These are phyloP conservation scores for Kurtzmaniella fragi DNA, from an alignment of 805 yeast genomes.

Conservation along the genomic window DNA sequence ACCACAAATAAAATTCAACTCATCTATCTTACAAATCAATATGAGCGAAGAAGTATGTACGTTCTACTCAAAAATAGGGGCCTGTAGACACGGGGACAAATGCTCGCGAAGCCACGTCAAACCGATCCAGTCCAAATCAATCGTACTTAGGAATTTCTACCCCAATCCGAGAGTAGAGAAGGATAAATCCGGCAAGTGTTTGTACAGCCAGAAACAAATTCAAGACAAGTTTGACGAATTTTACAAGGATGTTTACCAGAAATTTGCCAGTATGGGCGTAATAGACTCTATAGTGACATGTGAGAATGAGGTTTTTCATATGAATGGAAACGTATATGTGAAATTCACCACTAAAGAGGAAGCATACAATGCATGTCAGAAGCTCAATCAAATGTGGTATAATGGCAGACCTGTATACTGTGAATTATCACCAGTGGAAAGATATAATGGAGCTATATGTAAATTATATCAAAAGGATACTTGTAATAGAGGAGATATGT, in stretches of 20 bases:
- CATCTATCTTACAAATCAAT: neutral
- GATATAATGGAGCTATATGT: slow-evolving; percentile 70
- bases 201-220: slow-evolving; percentile 27
- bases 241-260: slow-evolving; percentile 67
- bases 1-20: no score
- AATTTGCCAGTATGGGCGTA: slow-evolving; percentile 45
- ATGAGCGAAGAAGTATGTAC: slow-evolving; percentile 26
- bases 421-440: slow-evolving; percentile 71
- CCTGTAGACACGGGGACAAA: slow-evolving; percentile 88
- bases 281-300: slow-evolving; percentile 67
- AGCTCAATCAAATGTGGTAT: slow-evolving; percentile 78
- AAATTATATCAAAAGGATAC: slow-evolving; percentile 56
- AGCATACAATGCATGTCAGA: slow-evolving; percentile 57
- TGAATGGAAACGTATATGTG: slow-evolving; percentile 82
- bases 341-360: slow-evolving; percentile 49
- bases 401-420: slow-evolving; percentile 72
- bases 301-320: slow-evolving; percentile 76
- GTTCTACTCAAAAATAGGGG: slow-evolving; percentile 80
- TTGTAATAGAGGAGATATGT: slow-evolving; percentile 77
- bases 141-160: slow-evolving; percentile 61
- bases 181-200: slow-evolving; percentile 23
- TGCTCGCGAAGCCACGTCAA: slow-evolving; percentile 71
- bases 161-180: slow-evolving; percentile 51
- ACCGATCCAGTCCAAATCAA: slow-evolving; percentile 62
- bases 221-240: slow-evolving; percentile 54